phyloP scores from a whole-genome alignment of 2,329 filamentous ascomycete genomes.

The Fusarium metavorans region DNA sequence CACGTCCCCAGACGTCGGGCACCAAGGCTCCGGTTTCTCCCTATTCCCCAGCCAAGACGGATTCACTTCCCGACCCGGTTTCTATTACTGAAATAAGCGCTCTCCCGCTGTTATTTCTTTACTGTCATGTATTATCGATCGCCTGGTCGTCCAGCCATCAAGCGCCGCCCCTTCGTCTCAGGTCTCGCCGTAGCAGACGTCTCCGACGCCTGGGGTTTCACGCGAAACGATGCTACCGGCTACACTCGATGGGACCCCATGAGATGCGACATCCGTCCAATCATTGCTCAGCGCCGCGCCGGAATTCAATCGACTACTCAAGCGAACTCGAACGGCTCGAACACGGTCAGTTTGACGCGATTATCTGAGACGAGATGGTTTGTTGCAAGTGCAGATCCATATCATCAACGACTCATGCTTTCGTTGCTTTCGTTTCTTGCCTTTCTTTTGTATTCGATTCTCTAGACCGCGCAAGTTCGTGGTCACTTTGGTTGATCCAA shows the following conservation, averaged over 20 bases:
- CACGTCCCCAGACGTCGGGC: slow-evolving; percentile 2
- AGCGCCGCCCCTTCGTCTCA: slow-evolving; percentile 35
- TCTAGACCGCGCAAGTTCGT: slow-evolving; percentile 25
- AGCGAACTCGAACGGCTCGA: slow-evolving; percentile 44
- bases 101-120: neutral
- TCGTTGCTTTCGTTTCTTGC: slow-evolving; percentile 29
- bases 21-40: slow-evolving; percentile 28
- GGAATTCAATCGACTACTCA: slow-evolving; percentile 26
- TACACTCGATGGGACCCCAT: slow-evolving; percentile 30
- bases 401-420: slow-evolving; percentile 15
- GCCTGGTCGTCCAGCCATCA: slow-evolving; percentile 23
- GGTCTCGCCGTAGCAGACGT: slow-evolving; percentile 38
- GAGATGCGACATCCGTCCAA: slow-evolving; percentile 33
- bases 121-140: neutral
- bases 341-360: slow-evolving; percentile 44
- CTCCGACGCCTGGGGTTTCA: slow-evolving; percentile 62
- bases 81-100: slow-evolving; percentile 13
- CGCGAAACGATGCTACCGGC: slow-evolving; percentile 53
- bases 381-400: slow-evolving; percentile 38
- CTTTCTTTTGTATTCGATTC: slow-evolving; percentile 32
- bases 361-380: slow-evolving; percentile 37
- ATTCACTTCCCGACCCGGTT: slow-evolving; percentile 6
- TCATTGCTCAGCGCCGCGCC: slow-evolving; percentile 28
- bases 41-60: slow-evolving; percentile 18
- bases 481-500: slow-evolving; percentile 39